These are phyloP conservation scores for Astrothelium macrocarpum DNA, from an alignment of 495 filamentous ascomycete genomes.

Conservation along the genomic window DNA sequence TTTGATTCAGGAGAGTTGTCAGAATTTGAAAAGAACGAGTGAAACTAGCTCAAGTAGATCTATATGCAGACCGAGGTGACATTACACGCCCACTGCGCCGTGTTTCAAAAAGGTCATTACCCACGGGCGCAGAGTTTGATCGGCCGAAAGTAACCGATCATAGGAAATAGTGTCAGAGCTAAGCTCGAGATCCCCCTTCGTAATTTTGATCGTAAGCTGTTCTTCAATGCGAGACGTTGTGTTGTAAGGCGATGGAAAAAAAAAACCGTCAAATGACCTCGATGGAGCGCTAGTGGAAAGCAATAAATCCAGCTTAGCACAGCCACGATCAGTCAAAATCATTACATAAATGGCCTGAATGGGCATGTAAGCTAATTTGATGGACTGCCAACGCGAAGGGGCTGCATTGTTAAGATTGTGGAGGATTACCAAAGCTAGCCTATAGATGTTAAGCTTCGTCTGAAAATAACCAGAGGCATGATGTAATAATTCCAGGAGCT, in stretches of 20 bases:
- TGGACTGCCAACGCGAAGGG: background rate
- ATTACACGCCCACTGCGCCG: background rate
- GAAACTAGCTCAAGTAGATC: no score
- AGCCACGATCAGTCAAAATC: background rate
- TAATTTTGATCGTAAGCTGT: background rate
- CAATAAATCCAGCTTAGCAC: no score
- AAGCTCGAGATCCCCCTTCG: background rate
- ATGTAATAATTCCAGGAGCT: background rate
- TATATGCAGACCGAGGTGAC: background rate
- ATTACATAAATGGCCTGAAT: constrained; percentile 1
- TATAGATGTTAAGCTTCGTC: background rate
- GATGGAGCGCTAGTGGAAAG: no score
- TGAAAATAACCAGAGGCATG: background rate
- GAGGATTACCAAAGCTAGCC: background rate
- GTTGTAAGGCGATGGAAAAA: background rate
- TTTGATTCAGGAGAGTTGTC: no score
- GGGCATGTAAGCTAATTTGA: background rate
- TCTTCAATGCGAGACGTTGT: background rate
- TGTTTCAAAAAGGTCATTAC: background rate
- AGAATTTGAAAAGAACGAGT: no score
- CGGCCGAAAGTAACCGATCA: background rate
- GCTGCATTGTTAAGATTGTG: background rate
- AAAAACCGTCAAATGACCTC: background rate
- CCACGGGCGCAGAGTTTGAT: background rate
- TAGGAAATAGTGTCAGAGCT: no score